Evolutionary conservation across 148 eudicot species (phyloP).

Genomic region (Fallopia convolvulus): DNA sequence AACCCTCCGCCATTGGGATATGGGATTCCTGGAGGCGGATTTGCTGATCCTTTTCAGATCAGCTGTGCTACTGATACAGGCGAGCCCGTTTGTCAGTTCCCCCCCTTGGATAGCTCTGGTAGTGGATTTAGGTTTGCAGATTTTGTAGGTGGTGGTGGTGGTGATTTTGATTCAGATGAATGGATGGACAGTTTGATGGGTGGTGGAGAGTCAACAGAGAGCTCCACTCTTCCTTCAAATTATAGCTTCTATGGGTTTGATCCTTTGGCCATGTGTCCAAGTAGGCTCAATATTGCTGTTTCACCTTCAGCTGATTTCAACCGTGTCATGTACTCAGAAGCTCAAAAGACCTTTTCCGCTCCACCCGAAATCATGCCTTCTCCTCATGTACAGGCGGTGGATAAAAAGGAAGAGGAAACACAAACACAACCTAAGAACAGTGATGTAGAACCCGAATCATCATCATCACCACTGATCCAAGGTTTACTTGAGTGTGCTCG

Average conservation of each 20-base stretch:
- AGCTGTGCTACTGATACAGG: constrained; percentile 20
- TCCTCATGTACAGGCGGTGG: constrained; percentile 18
- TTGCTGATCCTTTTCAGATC: constrained; percentile 52
- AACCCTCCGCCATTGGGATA: constrained; percentile 22
- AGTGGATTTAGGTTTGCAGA: constrained; percentile 45
- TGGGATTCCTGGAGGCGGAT: constrained; percentile 20
- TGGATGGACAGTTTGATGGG: constrained; percentile 90
- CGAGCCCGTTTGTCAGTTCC: constrained; percentile 45
- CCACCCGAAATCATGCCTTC: constrained; percentile 25
- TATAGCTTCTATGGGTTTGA: constrained; percentile 30
- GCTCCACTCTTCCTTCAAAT: constrained; percentile 32
- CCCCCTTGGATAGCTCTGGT: constrained; percentile 35
- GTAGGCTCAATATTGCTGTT: constrained; percentile 25
- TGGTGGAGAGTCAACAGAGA: constrained; percentile 30
- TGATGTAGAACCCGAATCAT: constrained; percentile 12
- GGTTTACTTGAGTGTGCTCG: constrained; percentile 48
- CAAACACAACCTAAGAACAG: constrained; percentile 7
- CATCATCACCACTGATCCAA: constrained; percentile 27
- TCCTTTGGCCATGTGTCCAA: constrained; percentile 39
- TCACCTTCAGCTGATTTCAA: constrained; percentile 55
- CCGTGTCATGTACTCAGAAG: constrained; percentile 38
- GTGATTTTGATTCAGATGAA: constrained; percentile 76
- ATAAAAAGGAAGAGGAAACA: neutral
- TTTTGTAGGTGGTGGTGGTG: constrained; percentile 27
- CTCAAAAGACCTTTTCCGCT: constrained; percentile 21